Evolutionary conservation across 345 rosid species (phyloP), one percentile per base, ranked within the genome.

Genomic region (Salix koriyanagi): DNA sequence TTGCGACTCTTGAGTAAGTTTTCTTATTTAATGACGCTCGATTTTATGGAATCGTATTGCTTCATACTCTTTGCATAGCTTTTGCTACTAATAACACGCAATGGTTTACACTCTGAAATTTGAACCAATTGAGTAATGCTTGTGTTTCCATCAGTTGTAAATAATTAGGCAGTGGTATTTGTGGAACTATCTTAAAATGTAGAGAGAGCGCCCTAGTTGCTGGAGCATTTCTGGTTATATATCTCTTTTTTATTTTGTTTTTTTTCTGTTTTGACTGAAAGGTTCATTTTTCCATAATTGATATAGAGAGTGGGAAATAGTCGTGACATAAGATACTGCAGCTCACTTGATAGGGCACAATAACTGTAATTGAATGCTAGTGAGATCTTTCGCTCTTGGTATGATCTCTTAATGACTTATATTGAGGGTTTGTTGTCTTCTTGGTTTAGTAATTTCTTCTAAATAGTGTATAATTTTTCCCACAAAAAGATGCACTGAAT

Each of bases 1-100:
- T 88, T 80, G 97, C 99, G 26, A 79, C 98, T 81, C 92, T 96
- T 32, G 86, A 90, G 98, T 93, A 83, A 86, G 90, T 84, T 41
- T 41, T 41, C 44, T 41, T 67, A 7, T 83, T 37, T 41, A 13
- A 12, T 1, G 64, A 44, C 26, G n/a, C 21, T 19, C 32, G 23
- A 16, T 32, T 13, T 48, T 37, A 5, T 21, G 39, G n/a, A n/a
- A n/a, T 64, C 2, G 7, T 8, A 0, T 18, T 19, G 4, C 13
- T 58, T n/a, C 26, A 1, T 58, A 15, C 9, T 58, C 26, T 19
- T n/a, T 58, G 28, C 28, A 8, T 25, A 19, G 28, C 28, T 23
- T 60, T 60, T 60, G 12, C 65, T 46, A 11, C 50, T 46, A 46
- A 46, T 16, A 46, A 46, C 50, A 14, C 14, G 50, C 50, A 11